Evolutionary conservation across 352 stramenopile species (phyloP), one percentile per base, ranked within the genome.

Genomic region (Phytophthora citrophthora): DNA sequence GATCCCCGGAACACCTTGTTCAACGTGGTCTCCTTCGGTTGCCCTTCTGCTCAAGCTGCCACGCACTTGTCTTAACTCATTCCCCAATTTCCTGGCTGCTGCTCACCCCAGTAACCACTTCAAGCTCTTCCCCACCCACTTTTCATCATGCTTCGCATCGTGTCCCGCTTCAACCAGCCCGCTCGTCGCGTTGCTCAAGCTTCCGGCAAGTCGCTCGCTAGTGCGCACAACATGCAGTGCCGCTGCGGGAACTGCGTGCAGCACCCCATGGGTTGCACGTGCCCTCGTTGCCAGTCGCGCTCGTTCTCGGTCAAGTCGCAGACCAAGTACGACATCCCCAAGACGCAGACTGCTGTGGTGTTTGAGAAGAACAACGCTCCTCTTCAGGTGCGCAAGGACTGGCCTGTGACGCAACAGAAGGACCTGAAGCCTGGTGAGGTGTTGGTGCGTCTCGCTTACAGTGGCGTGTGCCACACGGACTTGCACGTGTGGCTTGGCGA

Each of bases 311-410:
- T 86, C 44, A 66, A 86, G 64, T 86, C 70, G 44, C 76, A 85
- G 64, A 29, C 61, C 3, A 55, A 65, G 8, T 85, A 83, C 63
- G 70, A 78, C 34, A 85, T 85, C 53, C 73, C 76, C n/a, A 83
- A 76, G 76, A 85, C 76, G n/a, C 76, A 82, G 46, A 76, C 61
- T 1, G 76, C 76, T 12, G 60, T 83, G 0, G 59, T 85, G 0
- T 85, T 83, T 31, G 76, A 85, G 64, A 57, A 81, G 44, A 77
- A 79, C 64, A 76, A 72, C 45, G 71, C 67, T 10, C 76, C 73
- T 7, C 64, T 85, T 3, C 70, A 82, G 31, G 73, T 85, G 6
- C 70, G 67, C 51, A 77, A 69, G 56, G 67, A 83, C 68, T 83
- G 73, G 70, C 76, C 76, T 0, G 76, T 85, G 36, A 68, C 65